Conservation (phyloP, 371 early-diverging fungal genomes). For the Smittium culicis region DNA sequence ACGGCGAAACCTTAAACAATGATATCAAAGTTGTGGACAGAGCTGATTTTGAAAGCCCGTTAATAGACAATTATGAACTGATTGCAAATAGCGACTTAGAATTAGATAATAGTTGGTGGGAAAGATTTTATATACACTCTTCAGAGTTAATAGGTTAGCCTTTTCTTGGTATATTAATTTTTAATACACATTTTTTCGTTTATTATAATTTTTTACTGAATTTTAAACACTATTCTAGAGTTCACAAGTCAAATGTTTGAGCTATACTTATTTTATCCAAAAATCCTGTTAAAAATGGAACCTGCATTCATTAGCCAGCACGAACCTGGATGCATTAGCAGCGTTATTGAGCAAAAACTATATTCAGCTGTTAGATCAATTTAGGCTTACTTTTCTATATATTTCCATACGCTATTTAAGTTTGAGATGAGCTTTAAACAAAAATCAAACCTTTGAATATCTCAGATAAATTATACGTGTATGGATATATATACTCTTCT, state of each 20-base stretch:
- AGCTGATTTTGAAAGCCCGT: neutral
- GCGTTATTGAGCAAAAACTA: neutral
- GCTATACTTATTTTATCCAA: neutral
- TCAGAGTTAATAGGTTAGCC: neutral
- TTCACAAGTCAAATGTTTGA: neutral
- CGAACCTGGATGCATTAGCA: neutral
- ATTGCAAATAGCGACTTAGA: neutral
- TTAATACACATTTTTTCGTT: too few species aligned
- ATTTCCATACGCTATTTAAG: too few species aligned
- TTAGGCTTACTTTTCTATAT: neutral
- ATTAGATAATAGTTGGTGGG: neutral
- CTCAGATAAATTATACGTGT: too few species aligned
- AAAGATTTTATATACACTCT: neutral
- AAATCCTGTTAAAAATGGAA: neutral
- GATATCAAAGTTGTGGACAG: neutral
- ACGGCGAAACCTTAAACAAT: neutral
- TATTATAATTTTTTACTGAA: neutral
- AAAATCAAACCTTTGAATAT: too few species aligned
- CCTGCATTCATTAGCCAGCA: neutral
- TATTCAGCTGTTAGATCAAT: neutral
- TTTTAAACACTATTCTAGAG: neutral
- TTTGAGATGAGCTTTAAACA: too few species aligned
- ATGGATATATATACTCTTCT: too few species aligned
- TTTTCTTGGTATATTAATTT: too few species aligned
- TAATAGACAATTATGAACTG: neutral